These are phyloP conservation scores for Aspergillus ochraceus DNA, from an alignment of 2,329 filamentous ascomycete genomes.

Conservation along the genomic window DNA sequence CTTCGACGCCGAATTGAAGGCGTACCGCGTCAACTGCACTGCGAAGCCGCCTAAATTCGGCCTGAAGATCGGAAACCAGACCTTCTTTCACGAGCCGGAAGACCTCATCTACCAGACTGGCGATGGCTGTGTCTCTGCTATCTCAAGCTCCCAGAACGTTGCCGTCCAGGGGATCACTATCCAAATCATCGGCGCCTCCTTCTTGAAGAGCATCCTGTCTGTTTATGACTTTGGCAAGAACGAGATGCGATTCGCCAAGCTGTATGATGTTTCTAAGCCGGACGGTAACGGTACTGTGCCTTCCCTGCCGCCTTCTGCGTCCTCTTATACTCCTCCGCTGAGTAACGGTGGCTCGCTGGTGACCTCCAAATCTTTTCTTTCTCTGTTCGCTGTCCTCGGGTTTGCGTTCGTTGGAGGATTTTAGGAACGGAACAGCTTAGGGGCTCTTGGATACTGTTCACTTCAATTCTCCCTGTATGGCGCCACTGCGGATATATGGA, in stretches of 20 bases:
- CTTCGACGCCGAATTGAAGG: not conserved
- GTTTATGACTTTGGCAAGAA: not conserved
- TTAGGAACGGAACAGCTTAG: too few relatives aligned
- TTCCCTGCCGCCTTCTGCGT: not conserved
- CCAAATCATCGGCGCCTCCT: not conserved
- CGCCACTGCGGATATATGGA: too few relatives aligned
- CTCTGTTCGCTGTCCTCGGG: too few relatives aligned
- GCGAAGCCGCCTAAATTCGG: conserved; percentile 37
- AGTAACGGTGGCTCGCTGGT: not conserved
- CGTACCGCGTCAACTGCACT: not conserved
- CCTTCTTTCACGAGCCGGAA: conserved; percentile 30
- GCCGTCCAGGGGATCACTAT: not conserved
- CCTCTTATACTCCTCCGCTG: not conserved
- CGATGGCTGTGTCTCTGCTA: conserved; percentile 4
- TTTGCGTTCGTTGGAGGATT: too few relatives aligned
- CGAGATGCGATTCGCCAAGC: not conserved
- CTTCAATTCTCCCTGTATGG: too few relatives aligned
- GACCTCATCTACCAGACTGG: conserved; percentile 33
- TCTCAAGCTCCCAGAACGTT: not conserved
- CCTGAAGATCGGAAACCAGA: conserved; percentile 39
- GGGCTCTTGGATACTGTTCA: too few relatives aligned
- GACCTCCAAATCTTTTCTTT: too few relatives aligned
- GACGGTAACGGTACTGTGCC: not conserved
- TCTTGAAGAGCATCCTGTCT: not conserved
- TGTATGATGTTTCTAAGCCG: not conserved